Evolutionary conservation across 306 rosid species (phyloP).

Genomic region (Carpinus fangiana): DNA sequence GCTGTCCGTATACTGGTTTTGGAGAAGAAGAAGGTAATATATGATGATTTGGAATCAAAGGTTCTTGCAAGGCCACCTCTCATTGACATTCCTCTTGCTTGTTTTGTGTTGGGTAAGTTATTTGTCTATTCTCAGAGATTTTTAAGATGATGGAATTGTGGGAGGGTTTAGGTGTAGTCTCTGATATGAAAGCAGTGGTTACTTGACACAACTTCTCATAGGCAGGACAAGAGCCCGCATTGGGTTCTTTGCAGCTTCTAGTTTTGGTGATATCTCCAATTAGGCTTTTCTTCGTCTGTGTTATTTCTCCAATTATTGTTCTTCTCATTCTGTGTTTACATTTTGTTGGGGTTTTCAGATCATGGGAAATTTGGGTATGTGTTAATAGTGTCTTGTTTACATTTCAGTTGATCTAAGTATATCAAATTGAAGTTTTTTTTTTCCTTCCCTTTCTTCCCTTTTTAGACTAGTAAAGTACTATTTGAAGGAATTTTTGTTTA

Average conservation of each 20-base stretch:
- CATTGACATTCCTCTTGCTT: conserved; percentile 76
- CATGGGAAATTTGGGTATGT: not conserved
- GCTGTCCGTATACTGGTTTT: conserved; percentile 60
- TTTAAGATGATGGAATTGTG: not conserved
- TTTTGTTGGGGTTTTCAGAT: not conserved
- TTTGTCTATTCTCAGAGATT: conserved; percentile 8
- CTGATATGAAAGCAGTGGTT: not conserved
- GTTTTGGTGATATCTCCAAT: not conserved
- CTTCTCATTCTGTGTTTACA: not conserved
- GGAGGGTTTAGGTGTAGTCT: not conserved
- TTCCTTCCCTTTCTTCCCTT: not conserved
- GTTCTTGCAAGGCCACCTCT: conserved; percentile 22
- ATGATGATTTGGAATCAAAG: conserved; percentile 28
- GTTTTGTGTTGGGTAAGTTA: conserved; percentile 78
- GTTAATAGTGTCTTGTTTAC: too few species aligned
- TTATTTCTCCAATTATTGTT: not conserved
- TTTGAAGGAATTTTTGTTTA: not conserved
- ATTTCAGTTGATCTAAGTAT: not conserved
- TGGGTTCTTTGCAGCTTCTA: not conserved
- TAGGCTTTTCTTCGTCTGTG: not conserved
- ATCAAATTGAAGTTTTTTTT: conserved; percentile 10
- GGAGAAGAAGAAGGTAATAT: conserved; percentile 45
- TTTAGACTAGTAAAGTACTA: conserved; percentile 6
- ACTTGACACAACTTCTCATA: not conserved
- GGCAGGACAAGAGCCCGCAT: too few species aligned